These are phyloP conservation scores for Heterobasidion parviporum DNA, from an alignment of 1,284 basidiomycete species.

Conservation along the genomic window DNA sequence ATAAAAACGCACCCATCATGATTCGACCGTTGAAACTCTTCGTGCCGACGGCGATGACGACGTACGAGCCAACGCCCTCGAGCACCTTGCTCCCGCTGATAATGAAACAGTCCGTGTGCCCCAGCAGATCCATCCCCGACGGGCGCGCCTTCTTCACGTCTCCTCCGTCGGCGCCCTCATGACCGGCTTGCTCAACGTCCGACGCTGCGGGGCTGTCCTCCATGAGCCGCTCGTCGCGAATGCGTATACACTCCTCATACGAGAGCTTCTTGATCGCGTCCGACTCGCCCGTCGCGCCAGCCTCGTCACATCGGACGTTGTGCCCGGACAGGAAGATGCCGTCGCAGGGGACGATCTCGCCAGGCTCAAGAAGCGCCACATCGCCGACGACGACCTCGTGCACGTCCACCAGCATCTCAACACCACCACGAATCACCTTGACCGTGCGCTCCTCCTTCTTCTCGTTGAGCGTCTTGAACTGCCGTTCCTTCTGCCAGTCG, in stretches of 20 bases:
- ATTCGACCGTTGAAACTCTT: constrained; percentile 94
- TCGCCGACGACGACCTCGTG: constrained; percentile 94
- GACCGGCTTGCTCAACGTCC: constrained; percentile 5
- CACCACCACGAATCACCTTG: constrained; percentile 84
- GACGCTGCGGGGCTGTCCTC: constrained; percentile 4
- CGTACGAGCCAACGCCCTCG: constrained; percentile 91
- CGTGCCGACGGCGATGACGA: constrained; percentile 87
- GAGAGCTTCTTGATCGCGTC: constrained; percentile 89
- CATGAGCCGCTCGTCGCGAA: constrained; percentile 17
- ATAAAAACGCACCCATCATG: constrained; percentile 73
- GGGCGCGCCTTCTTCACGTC: constrained; percentile 10
- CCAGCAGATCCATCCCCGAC: constrained; percentile 15
- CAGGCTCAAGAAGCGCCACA: constrained; percentile 86
- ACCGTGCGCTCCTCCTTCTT: constrained; percentile 94
- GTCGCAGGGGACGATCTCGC: constrained; percentile 93
- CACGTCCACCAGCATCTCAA: constrained; percentile 75
- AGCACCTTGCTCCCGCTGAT: constrained; percentile 92
- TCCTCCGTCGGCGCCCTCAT: constrained; percentile 19
- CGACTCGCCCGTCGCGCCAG: constrained; percentile 92
- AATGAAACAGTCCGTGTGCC: constrained; percentile 88
- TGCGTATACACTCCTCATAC: constrained; percentile 68
- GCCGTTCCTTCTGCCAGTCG: constrained; percentile 96
- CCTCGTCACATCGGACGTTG: constrained; percentile 95
- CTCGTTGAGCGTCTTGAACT: constrained; percentile 89
- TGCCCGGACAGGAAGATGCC: constrained; percentile 91